Evolutionary conservation across 352 stramenopile species (phyloP).

Genomic region (Globisporangium recalcitrans): DNA sequence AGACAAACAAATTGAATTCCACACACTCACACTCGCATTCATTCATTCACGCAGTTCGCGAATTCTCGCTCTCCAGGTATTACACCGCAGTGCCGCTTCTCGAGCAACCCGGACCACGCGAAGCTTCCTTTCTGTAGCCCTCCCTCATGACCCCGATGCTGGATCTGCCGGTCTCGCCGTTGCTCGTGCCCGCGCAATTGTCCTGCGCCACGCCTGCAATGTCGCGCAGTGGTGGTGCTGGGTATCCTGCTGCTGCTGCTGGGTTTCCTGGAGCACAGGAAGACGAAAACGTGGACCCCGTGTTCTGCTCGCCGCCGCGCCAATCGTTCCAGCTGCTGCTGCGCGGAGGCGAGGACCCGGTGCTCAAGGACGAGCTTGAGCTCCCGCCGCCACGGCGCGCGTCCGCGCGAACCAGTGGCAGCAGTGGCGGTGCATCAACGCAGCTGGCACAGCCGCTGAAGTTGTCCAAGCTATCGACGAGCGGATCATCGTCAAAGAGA

Average conservation of each 20-base stretch:
- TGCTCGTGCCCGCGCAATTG: neutral
- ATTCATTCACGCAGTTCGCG: neutral
- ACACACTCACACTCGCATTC: neutral
- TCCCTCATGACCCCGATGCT: neutral
- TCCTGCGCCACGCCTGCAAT: neutral
- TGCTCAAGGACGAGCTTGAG: slow-evolving; percentile 11
- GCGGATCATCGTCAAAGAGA: neutral
- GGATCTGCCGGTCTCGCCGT: slow-evolving; percentile 8
- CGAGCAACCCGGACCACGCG: neutral
- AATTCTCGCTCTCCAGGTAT: neutral
- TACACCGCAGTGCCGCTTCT: neutral
- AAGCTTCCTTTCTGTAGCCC: neutral
- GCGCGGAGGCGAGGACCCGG: slow-evolving; percentile 4
- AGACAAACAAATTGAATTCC: slow-evolving; percentile 7
- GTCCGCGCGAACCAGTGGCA: neutral
- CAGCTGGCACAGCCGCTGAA: neutral
- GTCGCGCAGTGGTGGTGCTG: neutral
- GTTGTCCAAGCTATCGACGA: neutral
- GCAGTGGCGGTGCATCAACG: neutral
- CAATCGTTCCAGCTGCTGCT: slow-evolving; percentile 14
- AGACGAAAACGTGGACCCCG: neutral
- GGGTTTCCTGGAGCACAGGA: neutral
- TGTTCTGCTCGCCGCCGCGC: slow-evolving; percentile 10
- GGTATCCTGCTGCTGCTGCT: neutral
- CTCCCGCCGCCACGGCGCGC: neutral